Evolutionary conservation across 169 alveolate genomes (phyloP), one percentile per base, ranked within the genome.

Genomic region (Plasmodium ovale): DNA sequence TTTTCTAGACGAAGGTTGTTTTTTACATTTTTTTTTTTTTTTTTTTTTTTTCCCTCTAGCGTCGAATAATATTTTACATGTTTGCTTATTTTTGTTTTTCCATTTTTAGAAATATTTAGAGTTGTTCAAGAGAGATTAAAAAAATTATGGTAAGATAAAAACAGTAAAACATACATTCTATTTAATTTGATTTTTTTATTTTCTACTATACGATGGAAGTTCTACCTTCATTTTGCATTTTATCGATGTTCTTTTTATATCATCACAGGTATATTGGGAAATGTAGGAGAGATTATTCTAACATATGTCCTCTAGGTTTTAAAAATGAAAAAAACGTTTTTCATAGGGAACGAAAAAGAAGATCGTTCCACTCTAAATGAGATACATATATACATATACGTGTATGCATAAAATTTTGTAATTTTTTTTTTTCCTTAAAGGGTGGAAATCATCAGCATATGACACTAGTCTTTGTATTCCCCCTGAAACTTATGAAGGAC

Each of bases 401-500:
- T 14, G 16, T 5, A 47, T 47, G 16, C 23, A 47, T 47, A 47
- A 47, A 5, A 3, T 47, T n/a, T n/a, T n/a, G n/a, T n/a, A n/a
- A 1, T 16, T 27, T 21, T 56, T 33, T 33, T 49, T 14, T 59
- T 31, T 42, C 29, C 35, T 35, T 12, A 47, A 54, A 77, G 88
- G 67, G 19, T 77, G 88, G 88, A 77, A 60, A 44, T 29, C 37
- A 62, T 77, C 88, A 23, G 27, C 73, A 12, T 77, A 77, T 77
- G 88, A 77, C 49, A 54, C 37, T 10, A 64, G 54, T 47, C 88
- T 77, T 51, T 77, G 88, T 37, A 77, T 77, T 35, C 88, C 88
- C 14, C 88, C 88, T 77, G 88, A 77, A 25, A 44, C 73, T 37
- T 77, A 77, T 54, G 77, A 77, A 44, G 88, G 88, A 77, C 77